Percentiles rank a stretch among this genome's conserved stretches.
Evolutionary conservation across 2,329 filamentous ascomycete species (phyloP).

Genomic region (Verticillium klebahnii): DNA sequence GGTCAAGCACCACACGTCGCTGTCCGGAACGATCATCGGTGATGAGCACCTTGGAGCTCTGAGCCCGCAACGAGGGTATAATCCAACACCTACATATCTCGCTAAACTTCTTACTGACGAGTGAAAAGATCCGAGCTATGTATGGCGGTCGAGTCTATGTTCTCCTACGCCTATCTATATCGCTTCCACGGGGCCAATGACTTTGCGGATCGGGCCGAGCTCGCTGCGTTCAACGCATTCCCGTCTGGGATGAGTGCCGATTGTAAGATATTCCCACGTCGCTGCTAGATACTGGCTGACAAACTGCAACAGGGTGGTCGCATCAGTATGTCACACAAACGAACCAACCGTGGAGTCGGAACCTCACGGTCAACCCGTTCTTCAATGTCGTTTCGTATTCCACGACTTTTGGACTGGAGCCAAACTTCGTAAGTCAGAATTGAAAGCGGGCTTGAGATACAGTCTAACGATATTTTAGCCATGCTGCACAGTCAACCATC

Average conservation of each 20-base stretch:
- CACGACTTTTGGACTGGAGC: slow-evolving; percentile 43
- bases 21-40: slow-evolving; percentile 35
- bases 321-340: slow-evolving; percentile 51
- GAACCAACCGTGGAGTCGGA: slow-evolving; percentile 44
- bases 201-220: slow-evolving; percentile 48
- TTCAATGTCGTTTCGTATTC: slow-evolving; percentile 8
- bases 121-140: slow-evolving; percentile 25
- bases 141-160: slow-evolving; percentile 26
- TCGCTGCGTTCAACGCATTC: slow-evolving; percentile 49
- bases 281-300: background rate
- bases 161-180: slow-evolving; percentile 27
- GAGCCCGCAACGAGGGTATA: slow-evolving; percentile 24
- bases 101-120: background rate
- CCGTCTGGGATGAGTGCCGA: slow-evolving; percentile 45
- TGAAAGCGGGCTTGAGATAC: background rate
- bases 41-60: slow-evolving; percentile 34
- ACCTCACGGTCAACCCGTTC: slow-evolving; percentile 36
- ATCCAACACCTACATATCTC: background rate
- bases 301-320: slow-evolving; percentile 35
- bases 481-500: slow-evolving; percentile 56
- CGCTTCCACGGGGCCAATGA: slow-evolving; percentile 23
- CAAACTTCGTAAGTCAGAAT: slow-evolving; percentile 29
- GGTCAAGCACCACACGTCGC: slow-evolving; percentile 31
- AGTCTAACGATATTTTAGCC: slow-evolving; percentile 19
- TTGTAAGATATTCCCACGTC: slow-evolving; percentile 14